Evolutionary conservation across 208 protist genomes (phyloP), one percentile per base, ranked within the genome.

Genomic region (Trypanosoma lewisi): DNA sequence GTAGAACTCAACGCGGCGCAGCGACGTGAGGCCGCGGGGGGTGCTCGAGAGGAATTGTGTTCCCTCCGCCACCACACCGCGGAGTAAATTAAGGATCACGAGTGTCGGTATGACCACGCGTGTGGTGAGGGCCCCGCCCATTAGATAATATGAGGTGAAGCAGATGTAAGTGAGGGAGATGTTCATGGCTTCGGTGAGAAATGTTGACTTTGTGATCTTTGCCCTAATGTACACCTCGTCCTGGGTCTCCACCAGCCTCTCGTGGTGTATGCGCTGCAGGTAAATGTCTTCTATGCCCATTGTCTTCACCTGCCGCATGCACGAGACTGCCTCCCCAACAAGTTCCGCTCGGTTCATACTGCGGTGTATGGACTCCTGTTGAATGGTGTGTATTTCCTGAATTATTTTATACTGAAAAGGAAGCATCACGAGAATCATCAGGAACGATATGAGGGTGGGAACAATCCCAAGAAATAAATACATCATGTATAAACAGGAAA

Each of bases 271-370:
- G 19, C 76, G 73, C 8, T 60, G 30, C 48, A 81, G 54, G 8
- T 89, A 68, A 45, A 51, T 69, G 44, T 74, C 37, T 51, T 92
- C 82, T 27, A 84, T 71, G 17, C 78, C 78, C 80, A 92, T 85
- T 42, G 82, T 70, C 66, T 89, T 85, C 21, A 92, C 78, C 27
- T 82, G 85, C 21, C 85, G 85, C 80, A 92, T 92, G 8, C 63
- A 73, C 6, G 77, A 64, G 9, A 92, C 64, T 34, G 80, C 75
- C n/a, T 75, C 71, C 45, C 73, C 69, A 28, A 74, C 77, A 33
- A 92, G 75, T 42, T 89, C 77, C 33, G 70, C 83, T 28, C 87
- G 71, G n/a, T 83, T 72, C 16, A 62, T 66, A 28, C 75, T 73
- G 63, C 75, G 82, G 54, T 75, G 66, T 47, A 75, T 81, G 11